Conservation (phyloP, 305 asterid species). For the Salvia sclarea region DNA sequence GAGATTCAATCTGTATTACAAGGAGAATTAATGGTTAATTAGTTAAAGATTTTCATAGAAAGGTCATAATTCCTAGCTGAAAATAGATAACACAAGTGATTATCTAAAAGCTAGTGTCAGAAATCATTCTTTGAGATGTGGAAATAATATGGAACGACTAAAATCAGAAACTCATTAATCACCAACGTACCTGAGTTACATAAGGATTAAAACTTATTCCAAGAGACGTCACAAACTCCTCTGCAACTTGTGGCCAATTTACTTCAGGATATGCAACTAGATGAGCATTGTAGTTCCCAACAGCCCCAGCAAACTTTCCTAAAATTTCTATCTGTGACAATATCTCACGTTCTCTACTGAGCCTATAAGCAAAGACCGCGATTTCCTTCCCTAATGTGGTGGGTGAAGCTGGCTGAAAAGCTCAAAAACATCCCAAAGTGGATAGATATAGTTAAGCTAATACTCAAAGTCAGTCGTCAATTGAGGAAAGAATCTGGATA, state of each 20-base stretch:
- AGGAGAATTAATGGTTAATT: conserved; percentile 16
- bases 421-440: conserved; percentile 27
- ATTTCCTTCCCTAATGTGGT: conserved; percentile 97
- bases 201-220: conserved; percentile 87
- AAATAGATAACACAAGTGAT: not conserved
- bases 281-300: conserved; percentile 97
- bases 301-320: conserved; percentile 98
- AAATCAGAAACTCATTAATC: not conserved
- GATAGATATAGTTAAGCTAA: conserved; percentile 19
- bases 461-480: not conserved
- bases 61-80: not conserved
- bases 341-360: conserved; percentile 52
- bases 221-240: conserved; percentile 87
- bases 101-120: not conserved
- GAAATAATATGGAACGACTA: conserved; percentile 1
- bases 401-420: conserved; percentile 86
- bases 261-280: conserved; percentile 78
- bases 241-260: conserved; percentile 78
- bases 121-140: not conserved
- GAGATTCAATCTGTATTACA: conserved; percentile 76
- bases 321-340: conserved; percentile 55
- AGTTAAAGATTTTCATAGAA: conserved; percentile 17
- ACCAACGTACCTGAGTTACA: conserved; percentile 75
- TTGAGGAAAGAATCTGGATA: not conserved
- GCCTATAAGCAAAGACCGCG: conserved; percentile 82